phyloP scores from a whole-genome alignment of 208 protist species.

The Spongospora subterranea region DNA sequence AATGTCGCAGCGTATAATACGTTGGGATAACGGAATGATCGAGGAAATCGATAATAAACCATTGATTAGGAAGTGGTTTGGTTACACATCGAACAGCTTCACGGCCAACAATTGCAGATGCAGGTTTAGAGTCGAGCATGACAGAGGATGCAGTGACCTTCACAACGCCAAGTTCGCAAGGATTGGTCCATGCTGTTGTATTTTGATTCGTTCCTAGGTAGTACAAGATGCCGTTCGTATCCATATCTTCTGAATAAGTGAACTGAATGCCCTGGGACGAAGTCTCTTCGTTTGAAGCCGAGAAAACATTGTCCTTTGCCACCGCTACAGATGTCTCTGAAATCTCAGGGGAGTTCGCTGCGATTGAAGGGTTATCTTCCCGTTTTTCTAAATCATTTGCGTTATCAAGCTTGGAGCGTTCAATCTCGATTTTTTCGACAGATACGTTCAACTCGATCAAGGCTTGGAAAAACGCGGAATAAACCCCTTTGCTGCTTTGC shows the following conservation, averaged over 20 bases:
- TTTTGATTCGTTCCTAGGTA: constrained; percentile 64
- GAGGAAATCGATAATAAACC: constrained; percentile 65
- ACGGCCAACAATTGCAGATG: constrained; percentile 47
- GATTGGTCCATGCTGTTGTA: not conserved
- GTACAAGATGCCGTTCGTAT: constrained; percentile 63
- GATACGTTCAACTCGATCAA: constrained; percentile 62
- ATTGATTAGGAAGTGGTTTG: constrained; percentile 58
- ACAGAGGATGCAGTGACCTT: constrained; percentile 64
- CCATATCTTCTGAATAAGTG: constrained; percentile 61
- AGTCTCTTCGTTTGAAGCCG: not conserved
- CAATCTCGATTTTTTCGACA: constrained; percentile 59
- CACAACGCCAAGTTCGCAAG: not conserved
- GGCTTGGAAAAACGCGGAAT: constrained; percentile 59
- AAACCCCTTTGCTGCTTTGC: constrained; percentile 54
- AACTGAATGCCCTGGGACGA: constrained; percentile 27
- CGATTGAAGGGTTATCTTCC: not conserved
- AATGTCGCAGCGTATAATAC: constrained; percentile 67
- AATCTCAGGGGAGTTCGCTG: not conserved
- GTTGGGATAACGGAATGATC: constrained; percentile 45
- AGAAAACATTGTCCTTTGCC: not conserved
- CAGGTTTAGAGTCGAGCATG: constrained; percentile 55
- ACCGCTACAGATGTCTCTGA: not conserved
- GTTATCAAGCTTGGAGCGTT: not conserved
- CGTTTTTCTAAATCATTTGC: not conserved
- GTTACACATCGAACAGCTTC: not conserved